Base-by-base conservation (phyloP, 768 basidiomycete genomes). In the Boletus pseudo-olivaceus region DNA sequence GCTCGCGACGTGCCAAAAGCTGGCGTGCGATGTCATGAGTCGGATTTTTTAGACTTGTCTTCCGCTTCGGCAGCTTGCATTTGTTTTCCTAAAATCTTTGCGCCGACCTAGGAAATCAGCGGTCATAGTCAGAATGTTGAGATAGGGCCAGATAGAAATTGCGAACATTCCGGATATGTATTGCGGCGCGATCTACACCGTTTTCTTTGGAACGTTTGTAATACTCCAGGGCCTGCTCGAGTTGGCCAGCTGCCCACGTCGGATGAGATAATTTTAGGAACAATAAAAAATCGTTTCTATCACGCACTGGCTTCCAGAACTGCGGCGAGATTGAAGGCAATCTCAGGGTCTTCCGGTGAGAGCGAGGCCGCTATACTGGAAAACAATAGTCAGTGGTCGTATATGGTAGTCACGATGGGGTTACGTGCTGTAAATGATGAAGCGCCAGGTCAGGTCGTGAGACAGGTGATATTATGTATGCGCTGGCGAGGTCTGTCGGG, bases 301-400 rank as follows among this genome's bases (percentile, higher is more conserved):
- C 53, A 78, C 85, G 62, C 62, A 90, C 92, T 82, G 52, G 92
- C 91, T 84, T 94, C 92, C 56, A 93, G 78, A 62, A 94, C 90
- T 42, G 90, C 92, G 47, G 88, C 92, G 54, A 92, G 81, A 75
- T 94, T 94, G 78, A 93, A 94, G 15, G 89, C 85, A 65, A 93
- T 91, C 69, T 94, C 92, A 68, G 88, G 85, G 76, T 94, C 92
- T 69, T 91, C 88, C 43, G 92, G 92, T 55, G 86, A 81, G 62
- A 94, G 80, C n/a, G 85, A 83, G 41, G 84, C 78, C 46, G 92
- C 92, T 67, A 88, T 84, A 61, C 92, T 94, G 72, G 55, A 67
- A 65, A 58, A 63, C 67, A 66, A 68, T 67, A 65, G 55, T 71
- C 52, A 72, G 66, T 59, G 57, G 47, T 59, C 64, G 41, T 60